Conservation (phyloP, 306 rosid genomes). For the Vigna nakashimae region DNA sequence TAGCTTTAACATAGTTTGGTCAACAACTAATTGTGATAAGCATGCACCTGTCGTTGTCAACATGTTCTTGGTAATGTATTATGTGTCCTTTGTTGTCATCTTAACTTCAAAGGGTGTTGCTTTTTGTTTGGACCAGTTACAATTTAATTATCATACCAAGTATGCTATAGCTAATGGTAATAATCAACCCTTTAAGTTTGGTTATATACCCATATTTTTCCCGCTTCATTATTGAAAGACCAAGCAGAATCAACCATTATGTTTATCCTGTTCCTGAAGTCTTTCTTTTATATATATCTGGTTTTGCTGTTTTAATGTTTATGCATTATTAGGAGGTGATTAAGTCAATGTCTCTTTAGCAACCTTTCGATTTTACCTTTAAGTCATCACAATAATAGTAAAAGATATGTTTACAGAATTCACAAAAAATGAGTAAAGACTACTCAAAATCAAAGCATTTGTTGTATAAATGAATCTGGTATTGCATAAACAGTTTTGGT, state of each 20-base stretch:
- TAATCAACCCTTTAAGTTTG: slow-evolving; percentile 4
- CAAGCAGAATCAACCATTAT: slow-evolving; percentile 38
- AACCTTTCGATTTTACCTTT: neutral
- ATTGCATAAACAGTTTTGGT: neutral
- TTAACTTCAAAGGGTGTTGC: slow-evolving; percentile 11
- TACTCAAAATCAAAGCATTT: neutral
- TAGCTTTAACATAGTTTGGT: neutral
- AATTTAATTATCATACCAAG: neutral
- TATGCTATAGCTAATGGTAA: slow-evolving; percentile 29
- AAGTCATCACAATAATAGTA: neutral
- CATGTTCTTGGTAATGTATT: slow-evolving; percentile 5
- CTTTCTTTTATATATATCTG: neutral
- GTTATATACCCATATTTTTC: slow-evolving; percentile 13
- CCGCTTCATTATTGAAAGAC: slow-evolving; percentile 18
- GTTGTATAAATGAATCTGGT: neutral
- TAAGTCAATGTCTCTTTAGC: slow-evolving; percentile 32
- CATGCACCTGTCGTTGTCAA: slow-evolving; percentile 24
- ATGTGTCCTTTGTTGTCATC: neutral
- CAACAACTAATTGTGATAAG: slow-evolving; percentile 32
- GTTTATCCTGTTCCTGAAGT: slow-evolving; percentile 12
- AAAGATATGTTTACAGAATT: neutral
- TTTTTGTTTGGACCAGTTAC: slow-evolving; percentile 10
- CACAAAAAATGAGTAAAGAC: neutral
- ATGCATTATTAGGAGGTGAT: slow-evolving; percentile 3
- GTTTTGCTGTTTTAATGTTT: slow-evolving; percentile 17